Conservation (phyloP, 2,329 filamentous ascomycete genomes). For the Uncinocarpus reesii region DNA sequence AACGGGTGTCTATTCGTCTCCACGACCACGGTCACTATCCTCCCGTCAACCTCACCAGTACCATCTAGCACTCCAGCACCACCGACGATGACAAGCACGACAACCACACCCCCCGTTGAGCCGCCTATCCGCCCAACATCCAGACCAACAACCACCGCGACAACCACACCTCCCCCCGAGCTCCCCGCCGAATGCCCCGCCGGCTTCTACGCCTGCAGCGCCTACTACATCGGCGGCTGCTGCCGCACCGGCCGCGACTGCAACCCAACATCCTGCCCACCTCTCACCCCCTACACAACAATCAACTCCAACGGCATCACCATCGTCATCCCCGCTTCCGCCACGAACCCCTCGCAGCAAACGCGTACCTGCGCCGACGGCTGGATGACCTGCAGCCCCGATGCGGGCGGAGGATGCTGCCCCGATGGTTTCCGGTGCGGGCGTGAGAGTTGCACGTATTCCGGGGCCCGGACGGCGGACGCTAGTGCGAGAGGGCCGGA, state of each 20-base stretch:
- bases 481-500: constrained; percentile 30
- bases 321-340: constrained; percentile 52
- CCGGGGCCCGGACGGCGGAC: constrained; percentile 26
- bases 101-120: constrained; percentile 26
- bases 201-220: constrained; percentile 84
- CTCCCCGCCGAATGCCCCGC: constrained; percentile 57
- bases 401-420: constrained; percentile 71
- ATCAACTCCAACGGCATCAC: constrained; percentile 56
- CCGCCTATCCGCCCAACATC: constrained; percentile 22
- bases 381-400: constrained; percentile 62
- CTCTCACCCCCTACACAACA: constrained; percentile 54
- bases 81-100: constrained; percentile 23
- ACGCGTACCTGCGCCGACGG: constrained; percentile 57
- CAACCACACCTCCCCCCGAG: constrained; percentile 23
- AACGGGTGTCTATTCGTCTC: constrained; percentile 27
- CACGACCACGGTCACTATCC: constrained; percentile 28
- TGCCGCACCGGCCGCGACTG: constrained; percentile 83
- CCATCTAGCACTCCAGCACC: constrained; percentile 29
- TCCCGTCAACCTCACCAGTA: constrained; percentile 24
- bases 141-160: constrained; percentile 26
- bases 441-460: constrained; percentile 57
- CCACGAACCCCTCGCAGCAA: constrained; percentile 26
- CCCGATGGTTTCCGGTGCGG: constrained; percentile 67
- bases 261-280: constrained; percentile 61
- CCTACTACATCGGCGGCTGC: constrained; percentile 73